Percentiles rank a stretch among this genome's conserved stretches.
phyloP scores from a whole-genome alignment of 805 yeast genomes.

The Tetrapisispora fleetii region DNA sequence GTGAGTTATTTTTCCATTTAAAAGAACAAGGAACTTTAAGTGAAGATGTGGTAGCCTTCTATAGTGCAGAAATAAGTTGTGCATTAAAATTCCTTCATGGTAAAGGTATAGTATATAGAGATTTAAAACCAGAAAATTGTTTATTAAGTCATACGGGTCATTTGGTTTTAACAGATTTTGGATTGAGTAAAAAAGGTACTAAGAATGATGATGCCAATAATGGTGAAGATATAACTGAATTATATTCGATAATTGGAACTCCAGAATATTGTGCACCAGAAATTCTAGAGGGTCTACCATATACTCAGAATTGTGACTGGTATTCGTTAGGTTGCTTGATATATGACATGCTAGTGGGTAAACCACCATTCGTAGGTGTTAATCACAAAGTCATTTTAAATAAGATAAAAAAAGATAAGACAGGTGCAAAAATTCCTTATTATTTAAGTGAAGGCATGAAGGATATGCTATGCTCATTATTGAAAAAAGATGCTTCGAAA shows the following conservation, averaged over 20 bases:
- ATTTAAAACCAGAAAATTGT: slow-evolving; percentile 83
- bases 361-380: slow-evolving; percentile 83
- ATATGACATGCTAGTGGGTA: slow-evolving; percentile 72
- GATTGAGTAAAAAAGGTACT: slow-evolving; percentile 42
- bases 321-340: slow-evolving; percentile 84
- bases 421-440: slow-evolving; percentile 49
- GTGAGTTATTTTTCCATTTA: slow-evolving; percentile 54
- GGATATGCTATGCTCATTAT: slow-evolving; percentile 54
- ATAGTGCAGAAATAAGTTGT: slow-evolving; percentile 69
- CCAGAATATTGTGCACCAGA: slow-evolving; percentile 73
- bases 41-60: slow-evolving; percentile 65
- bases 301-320: slow-evolving; percentile 79
- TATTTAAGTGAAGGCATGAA: slow-evolving; percentile 73
- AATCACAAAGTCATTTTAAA: slow-evolving; percentile 67
- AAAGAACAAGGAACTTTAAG: slow-evolving; percentile 34
- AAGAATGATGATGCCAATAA: slow-evolving; percentile 5
- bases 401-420: slow-evolving; percentile 58
- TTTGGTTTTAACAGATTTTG: slow-evolving; percentile 76
- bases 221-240: slow-evolving; percentile 25
- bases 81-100: slow-evolving; percentile 69
- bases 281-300: slow-evolving; percentile 64
- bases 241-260: slow-evolving; percentile 35
- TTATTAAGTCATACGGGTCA: slow-evolving; percentile 64
- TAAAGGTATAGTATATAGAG: slow-evolving; percentile 78
- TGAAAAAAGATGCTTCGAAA: slow-evolving; percentile 60